Evolutionary conservation across 352 stramenopile species (phyloP).

Genomic region (Phytopythium aichiense): DNA sequence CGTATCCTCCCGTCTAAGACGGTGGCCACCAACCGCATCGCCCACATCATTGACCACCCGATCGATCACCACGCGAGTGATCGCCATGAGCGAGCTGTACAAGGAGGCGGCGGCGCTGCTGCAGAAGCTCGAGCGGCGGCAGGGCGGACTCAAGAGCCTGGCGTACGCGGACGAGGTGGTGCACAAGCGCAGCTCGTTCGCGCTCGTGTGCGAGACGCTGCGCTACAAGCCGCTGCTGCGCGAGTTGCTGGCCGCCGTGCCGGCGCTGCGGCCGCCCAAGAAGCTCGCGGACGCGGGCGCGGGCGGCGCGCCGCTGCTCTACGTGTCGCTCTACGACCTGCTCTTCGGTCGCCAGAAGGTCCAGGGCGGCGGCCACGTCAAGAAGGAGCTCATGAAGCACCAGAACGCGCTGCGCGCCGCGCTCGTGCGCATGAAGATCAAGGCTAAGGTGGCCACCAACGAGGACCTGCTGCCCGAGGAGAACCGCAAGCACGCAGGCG

Average conservation of each 20-base stretch:
- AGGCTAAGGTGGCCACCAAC: conserved; percentile 68
- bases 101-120: conserved; percentile 75
- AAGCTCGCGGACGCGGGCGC: conserved; percentile 43
- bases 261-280: conserved; percentile 58
- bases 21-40: neutral
- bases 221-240: conserved; percentile 81
- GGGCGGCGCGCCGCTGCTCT: conserved; percentile 57
- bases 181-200: conserved; percentile 88
- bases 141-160: conserved; percentile 83
- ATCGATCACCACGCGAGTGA: too few species aligned
- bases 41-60: neutral
- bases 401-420: conserved; percentile 68
- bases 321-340: conserved; percentile 85
- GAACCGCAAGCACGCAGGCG: conserved; percentile 66
- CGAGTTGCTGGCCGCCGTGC: conserved; percentile 63
- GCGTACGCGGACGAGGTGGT: conserved; percentile 75
- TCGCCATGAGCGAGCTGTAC: conserved; percentile 78
- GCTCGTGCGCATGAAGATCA: conserved; percentile 82
- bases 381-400: conserved; percentile 80
- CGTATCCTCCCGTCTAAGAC: too few species aligned
- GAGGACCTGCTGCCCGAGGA: conserved; percentile 75
- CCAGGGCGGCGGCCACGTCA: conserved; percentile 82
- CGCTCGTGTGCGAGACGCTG: conserved; percentile 86
- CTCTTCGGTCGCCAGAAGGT: conserved; percentile 85
- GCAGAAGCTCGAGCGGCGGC: conserved; percentile 68